Evolutionary conservation across 75 land plant genomes (phyloP).

Genomic region (Cryptomeria japonica): DNA sequence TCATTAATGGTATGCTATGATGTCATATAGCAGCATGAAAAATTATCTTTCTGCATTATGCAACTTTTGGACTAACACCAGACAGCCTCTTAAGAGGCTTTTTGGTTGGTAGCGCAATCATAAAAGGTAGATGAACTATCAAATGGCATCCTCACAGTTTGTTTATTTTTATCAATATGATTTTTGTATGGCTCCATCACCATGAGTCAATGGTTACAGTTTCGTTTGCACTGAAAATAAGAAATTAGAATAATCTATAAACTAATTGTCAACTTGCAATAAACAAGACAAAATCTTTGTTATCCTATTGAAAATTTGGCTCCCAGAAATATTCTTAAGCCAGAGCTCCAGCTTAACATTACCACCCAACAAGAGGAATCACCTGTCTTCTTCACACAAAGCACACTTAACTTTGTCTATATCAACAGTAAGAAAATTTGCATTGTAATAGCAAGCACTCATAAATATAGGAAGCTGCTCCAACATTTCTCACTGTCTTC

Average conservation of each 20-base stretch:
- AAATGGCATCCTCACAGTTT: neutral
- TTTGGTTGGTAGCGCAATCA: neutral
- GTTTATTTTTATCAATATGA: neutral
- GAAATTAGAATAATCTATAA: neutral
- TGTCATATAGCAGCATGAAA: neutral
- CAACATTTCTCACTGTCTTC: neutral
- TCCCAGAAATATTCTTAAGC: neutral
- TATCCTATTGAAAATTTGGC: neutral
- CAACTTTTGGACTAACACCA: neutral
- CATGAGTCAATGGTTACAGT: neutral
- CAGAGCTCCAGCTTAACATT: neutral
- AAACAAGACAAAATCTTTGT: neutral
- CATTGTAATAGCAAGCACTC: neutral
- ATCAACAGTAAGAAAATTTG: neutral
- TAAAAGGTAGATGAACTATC: neutral
- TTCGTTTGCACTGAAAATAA: neutral
- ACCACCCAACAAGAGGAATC: neutral
- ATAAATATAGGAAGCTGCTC: neutral
- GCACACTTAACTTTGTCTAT: neutral
- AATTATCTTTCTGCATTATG: neutral
- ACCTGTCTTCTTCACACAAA: neutral
- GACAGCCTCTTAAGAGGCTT: neutral
- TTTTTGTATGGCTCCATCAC: neutral
- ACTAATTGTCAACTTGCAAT: neutral
- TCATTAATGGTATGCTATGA: neutral